Evolutionary conservation across 805 yeast genomes (phyloP), one percentile per base, ranked within the genome.

Genomic region (Millerozyma acaciae): DNA sequence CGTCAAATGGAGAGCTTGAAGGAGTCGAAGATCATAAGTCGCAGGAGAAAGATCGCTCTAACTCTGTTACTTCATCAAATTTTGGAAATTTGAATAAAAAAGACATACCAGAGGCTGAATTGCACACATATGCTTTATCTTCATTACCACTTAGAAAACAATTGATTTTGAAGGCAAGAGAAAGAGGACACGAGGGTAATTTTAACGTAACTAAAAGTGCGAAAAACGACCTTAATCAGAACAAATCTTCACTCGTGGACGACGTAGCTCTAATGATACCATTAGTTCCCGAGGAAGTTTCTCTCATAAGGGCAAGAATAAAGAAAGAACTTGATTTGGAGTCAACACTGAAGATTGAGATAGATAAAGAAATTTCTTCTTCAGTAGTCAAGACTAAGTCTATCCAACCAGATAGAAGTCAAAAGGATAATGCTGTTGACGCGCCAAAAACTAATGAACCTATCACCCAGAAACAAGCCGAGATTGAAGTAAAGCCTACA

Each of bases 131-230:
- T 10, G 30, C 36, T 5, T 38, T 47, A 15, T 40, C 48, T 27
- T 45, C 47, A 23, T n/a, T 53, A 6, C 62, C 63, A 4, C 55
- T 42, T 41, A 51, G 45, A 30, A 43, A 45, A 30, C 57, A 47
- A 19, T 38, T 61, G 6, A 30, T 53, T 16, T 40, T 49, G 5
- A 46, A 44, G 15, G 48, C 47, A 19, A 44, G 40, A 21, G 41
- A 38, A 8, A 33, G 42, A n/a, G 38, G 39, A 9, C 36, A 36
- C 4, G 21, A 16, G 7, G 17, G 24, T 13, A 21, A 29, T 20
- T 17, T 29, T 2, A 33, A 14, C n/a, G 33, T 21, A 6, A 26
- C 36, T 6, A 34, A 38, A 16, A 28, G 28, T 13, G 26, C 32
- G 3, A 32, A 29, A 4, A 26, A 22, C 9, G 30, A 34, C 16